Conservation (phyloP, 1,139 yeast species). For the Debaryomyces fabryi region DNA sequence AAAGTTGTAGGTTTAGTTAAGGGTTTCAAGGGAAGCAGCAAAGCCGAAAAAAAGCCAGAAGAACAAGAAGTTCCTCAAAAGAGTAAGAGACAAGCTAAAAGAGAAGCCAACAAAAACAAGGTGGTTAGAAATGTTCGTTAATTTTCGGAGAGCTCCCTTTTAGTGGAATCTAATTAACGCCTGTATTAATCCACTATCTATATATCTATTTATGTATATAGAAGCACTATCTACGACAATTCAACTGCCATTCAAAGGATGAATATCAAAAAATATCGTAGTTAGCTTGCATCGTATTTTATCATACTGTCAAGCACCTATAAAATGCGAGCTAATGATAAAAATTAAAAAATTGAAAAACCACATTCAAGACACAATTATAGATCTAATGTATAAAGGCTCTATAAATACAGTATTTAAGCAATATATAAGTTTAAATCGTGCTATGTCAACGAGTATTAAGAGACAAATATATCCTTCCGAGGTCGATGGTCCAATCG, state of each 20-base stretch:
- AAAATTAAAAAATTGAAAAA: neutral
- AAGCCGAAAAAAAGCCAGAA: conserved; percentile 15
- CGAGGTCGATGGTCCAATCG: conserved; percentile 51
- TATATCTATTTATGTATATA: neutral
- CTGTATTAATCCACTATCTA: neutral
- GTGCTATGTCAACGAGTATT: conserved; percentile 10
- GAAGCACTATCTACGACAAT: neutral
- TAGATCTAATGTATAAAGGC: conserved; percentile 3
- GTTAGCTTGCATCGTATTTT: neutral
- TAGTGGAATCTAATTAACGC: neutral
- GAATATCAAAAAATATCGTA: neutral
- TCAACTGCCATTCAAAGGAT: neutral
- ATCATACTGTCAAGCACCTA: neutral
- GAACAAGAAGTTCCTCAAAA: conserved; percentile 22
- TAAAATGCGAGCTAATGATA: neutral
- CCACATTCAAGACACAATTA: neutral
- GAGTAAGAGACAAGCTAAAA: conserved; percentile 53
- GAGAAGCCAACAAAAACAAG: conserved; percentile 49
- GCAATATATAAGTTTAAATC: neutral
- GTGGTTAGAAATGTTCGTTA: conserved; percentile 31
- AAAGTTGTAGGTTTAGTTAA: conserved; percentile 40
- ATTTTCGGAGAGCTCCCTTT: neutral
- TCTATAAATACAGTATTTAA: neutral
- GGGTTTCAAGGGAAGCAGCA: conserved; percentile 23
- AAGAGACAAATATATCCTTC: conserved; percentile 18